Percentiles rank a stretch among this genome's conserved stretches.
phyloP scores from a whole-genome alignment of 441 rosid genomes.

The Euphorbia schlechtendalii region DNA sequence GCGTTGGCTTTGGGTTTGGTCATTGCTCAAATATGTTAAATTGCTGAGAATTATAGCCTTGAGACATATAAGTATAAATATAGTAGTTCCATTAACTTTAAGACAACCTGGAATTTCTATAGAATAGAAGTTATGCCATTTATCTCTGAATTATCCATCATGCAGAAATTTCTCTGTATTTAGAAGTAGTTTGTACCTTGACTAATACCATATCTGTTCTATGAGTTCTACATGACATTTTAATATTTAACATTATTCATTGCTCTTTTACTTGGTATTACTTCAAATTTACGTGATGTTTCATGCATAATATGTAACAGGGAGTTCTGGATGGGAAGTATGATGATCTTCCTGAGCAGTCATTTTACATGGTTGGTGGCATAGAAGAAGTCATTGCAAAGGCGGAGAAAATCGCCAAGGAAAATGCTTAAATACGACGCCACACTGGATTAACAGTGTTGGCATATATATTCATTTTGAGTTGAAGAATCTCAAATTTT shows the following conservation, averaged over 20 bases:
- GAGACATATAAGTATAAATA: no score
- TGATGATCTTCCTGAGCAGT: constrained; percentile 88
- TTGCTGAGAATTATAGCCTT: no score
- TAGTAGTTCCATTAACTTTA: no score
- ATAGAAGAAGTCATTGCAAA: constrained; percentile 91
- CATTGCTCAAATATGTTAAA: no score
- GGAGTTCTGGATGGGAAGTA: constrained; percentile 90
- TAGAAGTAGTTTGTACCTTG: no score
- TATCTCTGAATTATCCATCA: no score
- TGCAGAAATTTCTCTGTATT: no score
- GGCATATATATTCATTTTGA: neutral
- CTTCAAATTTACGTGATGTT: neutral
- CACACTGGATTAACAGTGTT: neutral
- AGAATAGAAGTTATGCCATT: no score
- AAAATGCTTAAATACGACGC: constrained; percentile 25
- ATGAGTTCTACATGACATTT: neutral
- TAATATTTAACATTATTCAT: no score
- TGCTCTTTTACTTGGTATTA: no score
- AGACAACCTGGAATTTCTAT: no score
- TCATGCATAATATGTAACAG: constrained; percentile 26
- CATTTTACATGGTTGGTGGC: constrained; percentile 98
- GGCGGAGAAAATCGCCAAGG: constrained; percentile 88
- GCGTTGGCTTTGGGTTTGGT: neutral
- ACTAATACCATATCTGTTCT: no score
- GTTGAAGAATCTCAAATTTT: neutral